phyloP scores from a whole-genome alignment of 257 asterid species.

The Rubia yunnanensis region DNA sequence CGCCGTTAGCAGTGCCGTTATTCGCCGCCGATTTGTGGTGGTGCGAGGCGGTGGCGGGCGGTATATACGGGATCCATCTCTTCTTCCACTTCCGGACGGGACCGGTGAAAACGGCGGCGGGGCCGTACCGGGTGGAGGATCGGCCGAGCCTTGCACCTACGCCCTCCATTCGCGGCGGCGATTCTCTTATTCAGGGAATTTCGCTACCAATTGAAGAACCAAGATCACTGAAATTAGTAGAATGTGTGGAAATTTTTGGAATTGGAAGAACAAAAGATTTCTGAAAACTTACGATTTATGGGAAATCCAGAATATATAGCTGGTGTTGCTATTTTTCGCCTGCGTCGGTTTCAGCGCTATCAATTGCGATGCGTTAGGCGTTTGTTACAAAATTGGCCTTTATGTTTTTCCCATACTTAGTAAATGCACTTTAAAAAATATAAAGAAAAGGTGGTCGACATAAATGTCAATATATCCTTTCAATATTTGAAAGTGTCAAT shows the following conservation, averaged over 20 bases:
- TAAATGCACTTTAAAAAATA: no score
- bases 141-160: conserved; percentile 89
- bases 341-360: not conserved
- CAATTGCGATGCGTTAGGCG: not conserved
- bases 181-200: not conserved
- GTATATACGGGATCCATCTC: conserved; percentile 47
- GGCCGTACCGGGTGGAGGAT: conserved; percentile 81
- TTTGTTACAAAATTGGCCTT: not conserved
- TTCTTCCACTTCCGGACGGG: conserved; percentile 89
- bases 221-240: not conserved
- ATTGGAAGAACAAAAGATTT: not conserved
- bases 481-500: no score
- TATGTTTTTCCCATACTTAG: no score
- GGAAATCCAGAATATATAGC: no score
- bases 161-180: conserved; percentile 65
- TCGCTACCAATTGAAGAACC: not conserved
- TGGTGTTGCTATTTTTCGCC: not conserved
- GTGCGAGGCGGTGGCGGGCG: conserved; percentile 30
- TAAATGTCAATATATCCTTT: no score
- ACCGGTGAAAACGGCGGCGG: conserved; percentile 81
- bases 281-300: not conserved
- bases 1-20: conserved; percentile 39
- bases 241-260: no score
- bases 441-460: no score
- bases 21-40: conserved; percentile 22